Percentiles rank a stretch among this genome's conserved stretches.
These are phyloP conservation scores for Malania oleifera DNA, from an alignment of 164 flowering plant genomes.

Conservation along the genomic window DNA sequence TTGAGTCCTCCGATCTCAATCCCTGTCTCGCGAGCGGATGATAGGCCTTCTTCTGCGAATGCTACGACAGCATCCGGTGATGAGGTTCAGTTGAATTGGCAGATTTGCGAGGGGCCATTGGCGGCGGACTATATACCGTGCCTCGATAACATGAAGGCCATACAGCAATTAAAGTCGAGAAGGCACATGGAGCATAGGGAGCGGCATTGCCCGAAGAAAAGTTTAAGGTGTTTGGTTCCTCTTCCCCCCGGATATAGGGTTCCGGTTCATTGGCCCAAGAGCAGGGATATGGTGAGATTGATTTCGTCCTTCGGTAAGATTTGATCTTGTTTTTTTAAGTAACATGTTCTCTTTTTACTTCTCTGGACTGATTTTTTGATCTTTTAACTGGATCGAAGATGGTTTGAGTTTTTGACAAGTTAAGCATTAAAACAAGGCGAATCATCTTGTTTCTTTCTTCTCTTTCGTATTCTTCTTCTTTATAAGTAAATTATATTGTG, in stretches of 20 bases:
- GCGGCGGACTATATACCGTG: slow-evolving; percentile 88
- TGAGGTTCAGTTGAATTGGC: slow-evolving; percentile 34
- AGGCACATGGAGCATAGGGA: slow-evolving; percentile 87
- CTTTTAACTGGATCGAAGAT: not conserved
- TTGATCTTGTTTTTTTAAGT: slow-evolving; percentile 5
- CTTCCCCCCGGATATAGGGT: slow-evolving; percentile 61
- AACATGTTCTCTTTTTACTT: not conserved
- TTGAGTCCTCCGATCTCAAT: slow-evolving; percentile 4
- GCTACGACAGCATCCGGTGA: not conserved
- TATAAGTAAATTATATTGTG: no score
- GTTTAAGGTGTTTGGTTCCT: slow-evolving; percentile 66
- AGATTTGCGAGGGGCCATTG: slow-evolving; percentile 35
- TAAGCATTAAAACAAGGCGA: no score
- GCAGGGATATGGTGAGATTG: slow-evolving; percentile 96
- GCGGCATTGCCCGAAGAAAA: slow-evolving; percentile 72
- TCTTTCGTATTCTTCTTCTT: no score
- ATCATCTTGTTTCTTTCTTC: not conserved
- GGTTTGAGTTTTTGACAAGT: not conserved
- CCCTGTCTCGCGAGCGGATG: not conserved
- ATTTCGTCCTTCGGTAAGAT: slow-evolving; percentile 66
- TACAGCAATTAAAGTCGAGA: slow-evolving; percentile 56
- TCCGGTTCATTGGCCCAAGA: slow-evolving; percentile 85
- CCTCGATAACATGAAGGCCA: slow-evolving; percentile 71
- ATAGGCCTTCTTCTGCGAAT: not conserved
- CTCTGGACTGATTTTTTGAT: not conserved